These are phyloP conservation scores for Penicillium hesseltinei DNA, from an alignment of 2,329 filamentous ascomycete species.

Conservation along the genomic window DNA sequence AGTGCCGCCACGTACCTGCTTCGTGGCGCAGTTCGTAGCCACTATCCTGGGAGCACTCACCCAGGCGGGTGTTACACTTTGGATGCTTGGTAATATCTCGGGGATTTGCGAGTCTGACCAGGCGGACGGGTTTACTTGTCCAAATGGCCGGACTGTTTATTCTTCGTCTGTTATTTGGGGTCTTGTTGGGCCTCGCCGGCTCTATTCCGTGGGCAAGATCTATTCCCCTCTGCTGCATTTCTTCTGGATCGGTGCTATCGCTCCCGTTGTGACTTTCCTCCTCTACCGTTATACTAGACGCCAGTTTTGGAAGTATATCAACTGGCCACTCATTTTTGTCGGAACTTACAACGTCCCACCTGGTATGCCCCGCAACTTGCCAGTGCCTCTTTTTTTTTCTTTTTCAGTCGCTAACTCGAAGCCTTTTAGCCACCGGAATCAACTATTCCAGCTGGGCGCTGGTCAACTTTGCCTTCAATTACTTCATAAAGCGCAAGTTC, in stretches of 20 bases:
- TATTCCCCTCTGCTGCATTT: conserved; percentile 51
- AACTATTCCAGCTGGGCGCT: conserved; percentile 39
- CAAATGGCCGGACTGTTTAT: conserved; percentile 50
- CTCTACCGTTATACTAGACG: conserved; percentile 28
- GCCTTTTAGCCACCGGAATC: conserved; percentile 31
- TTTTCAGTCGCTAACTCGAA: neutral
- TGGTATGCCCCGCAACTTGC: conserved; percentile 11
- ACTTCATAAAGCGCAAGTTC: conserved; percentile 50
- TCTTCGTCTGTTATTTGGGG: conserved; percentile 53
- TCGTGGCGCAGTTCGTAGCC: conserved; percentile 50
- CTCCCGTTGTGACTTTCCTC: conserved; percentile 22
- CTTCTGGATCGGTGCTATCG: conserved; percentile 50
- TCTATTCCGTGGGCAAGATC: conserved; percentile 49
- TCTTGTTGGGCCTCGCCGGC: conserved; percentile 50
- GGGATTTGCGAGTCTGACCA: conserved; percentile 45
- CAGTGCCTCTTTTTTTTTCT: neutral
- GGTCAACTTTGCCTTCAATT: conserved; percentile 51
- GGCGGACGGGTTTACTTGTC: conserved; percentile 50
- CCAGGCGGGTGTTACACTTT: conserved; percentile 40
- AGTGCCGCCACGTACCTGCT: conserved; percentile 49
- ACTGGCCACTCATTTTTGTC: conserved; percentile 34
- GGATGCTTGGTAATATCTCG: conserved; percentile 42
- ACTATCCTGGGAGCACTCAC: conserved; percentile 49
- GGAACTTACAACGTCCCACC: conserved; percentile 30
- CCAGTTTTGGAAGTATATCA: conserved; percentile 38